Percentiles rank a stretch among this genome's conserved stretches.
These are phyloP conservation scores for Anisodus acutangulus DNA, from an alignment of 257 asterid species.

Conservation along the genomic window DNA sequence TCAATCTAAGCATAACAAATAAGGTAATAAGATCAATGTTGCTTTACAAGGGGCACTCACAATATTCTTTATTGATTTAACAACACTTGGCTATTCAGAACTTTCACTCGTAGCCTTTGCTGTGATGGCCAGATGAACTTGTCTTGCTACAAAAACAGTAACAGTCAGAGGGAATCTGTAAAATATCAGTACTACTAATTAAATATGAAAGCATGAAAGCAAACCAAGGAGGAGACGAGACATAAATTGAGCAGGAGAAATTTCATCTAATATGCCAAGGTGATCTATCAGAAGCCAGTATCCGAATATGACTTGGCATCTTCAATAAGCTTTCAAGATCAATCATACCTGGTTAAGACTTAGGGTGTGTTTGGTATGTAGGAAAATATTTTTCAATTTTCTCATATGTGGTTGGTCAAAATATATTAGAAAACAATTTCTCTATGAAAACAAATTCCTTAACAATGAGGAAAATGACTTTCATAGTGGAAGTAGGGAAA, in stretches of 20 bases:
- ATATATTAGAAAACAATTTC: no score
- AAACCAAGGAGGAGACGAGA: neutral
- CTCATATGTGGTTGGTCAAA: no score
- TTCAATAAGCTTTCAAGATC: neutral
- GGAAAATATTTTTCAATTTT: no score
- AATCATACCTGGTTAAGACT: neutral
- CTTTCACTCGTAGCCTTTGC: constrained; percentile 71
- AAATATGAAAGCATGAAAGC: constrained; percentile 16
- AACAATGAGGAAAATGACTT: no score
- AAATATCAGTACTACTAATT: neutral
- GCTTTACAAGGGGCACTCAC: neutral
- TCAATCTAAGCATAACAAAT: neutral
- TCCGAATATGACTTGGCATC: neutral
- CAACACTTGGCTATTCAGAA: constrained; percentile 13
- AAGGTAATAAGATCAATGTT: neutral
- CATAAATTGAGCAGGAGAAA: neutral
- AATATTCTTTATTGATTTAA: no score
- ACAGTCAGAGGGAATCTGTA: constrained; percentile 13
- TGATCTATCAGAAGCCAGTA: neutral
- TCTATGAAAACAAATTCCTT: no score
- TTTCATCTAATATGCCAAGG: neutral
- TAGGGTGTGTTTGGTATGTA: no score
- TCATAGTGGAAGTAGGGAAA: no score
- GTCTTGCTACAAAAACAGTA: constrained; percentile 48
- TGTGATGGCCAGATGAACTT: constrained; percentile 42